A percentile compares a stretch with the other conserved stretches of the same genome.
These are phyloP conservation scores for Conringia planisiliqua DNA, from an alignment of 345 rosid genomes.

Conservation along the genomic window DNA sequence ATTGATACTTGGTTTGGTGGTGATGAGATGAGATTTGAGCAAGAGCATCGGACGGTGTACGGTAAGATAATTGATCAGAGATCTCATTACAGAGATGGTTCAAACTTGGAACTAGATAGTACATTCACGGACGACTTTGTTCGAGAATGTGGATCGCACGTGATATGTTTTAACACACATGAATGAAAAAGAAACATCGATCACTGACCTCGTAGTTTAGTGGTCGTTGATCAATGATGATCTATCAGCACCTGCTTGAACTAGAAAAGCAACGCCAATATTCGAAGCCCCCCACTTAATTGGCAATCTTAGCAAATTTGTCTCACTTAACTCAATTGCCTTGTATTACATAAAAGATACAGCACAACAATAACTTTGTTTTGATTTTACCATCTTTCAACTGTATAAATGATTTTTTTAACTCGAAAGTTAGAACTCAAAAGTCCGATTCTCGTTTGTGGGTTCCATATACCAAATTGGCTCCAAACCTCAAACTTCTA, in stretches of 20 bases:
- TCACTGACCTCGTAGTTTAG: background rate
- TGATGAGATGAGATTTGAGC: background rate
- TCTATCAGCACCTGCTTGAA: background rate
- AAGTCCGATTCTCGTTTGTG: too few relatives aligned
- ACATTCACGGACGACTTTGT: background rate
- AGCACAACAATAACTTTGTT: too few relatives aligned
- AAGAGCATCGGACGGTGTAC: constrained; percentile 7
- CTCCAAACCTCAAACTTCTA: too few relatives aligned
- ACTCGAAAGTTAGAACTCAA: too few relatives aligned
- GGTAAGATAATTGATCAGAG: background rate
- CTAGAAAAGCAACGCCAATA: background rate
- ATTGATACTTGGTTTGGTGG: background rate
- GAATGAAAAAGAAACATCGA: background rate
- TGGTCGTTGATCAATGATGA: background rate
- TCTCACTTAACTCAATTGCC: too few relatives aligned
- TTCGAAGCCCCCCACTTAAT: too few relatives aligned
- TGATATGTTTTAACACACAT: background rate
- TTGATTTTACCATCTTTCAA: too few relatives aligned
- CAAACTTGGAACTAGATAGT: background rate
- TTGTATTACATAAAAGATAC: too few relatives aligned
- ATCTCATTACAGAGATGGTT: background rate
- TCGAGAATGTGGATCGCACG: background rate
- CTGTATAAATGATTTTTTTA: too few relatives aligned
- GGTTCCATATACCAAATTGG: too few relatives aligned
- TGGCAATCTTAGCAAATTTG: too few relatives aligned